Percentiles rank a stretch among this genome's conserved stretches.
Evolutionary conservation across 208 protist species (phyloP).

Genomic region (Blastocrithidia nonstop): DNA sequence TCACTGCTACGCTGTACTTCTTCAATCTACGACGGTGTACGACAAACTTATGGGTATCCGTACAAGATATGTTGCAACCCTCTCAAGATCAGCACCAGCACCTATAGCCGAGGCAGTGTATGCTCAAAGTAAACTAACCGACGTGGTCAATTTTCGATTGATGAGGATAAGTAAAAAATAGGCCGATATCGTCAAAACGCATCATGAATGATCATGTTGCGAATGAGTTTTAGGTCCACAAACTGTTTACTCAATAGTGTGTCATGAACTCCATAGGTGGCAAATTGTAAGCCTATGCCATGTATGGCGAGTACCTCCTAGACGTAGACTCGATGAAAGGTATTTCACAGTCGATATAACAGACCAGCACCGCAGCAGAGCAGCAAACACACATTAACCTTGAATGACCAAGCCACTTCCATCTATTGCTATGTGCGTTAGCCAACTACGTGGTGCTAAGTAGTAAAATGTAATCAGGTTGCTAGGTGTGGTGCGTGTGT

Average conservation of each 20-base stretch:
- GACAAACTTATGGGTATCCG: slow-evolving; percentile 43
- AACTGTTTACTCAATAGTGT: slow-evolving; percentile 22
- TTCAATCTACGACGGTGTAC: slow-evolving; percentile 35
- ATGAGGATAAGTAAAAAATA: slow-evolving; percentile 70
- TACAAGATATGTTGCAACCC: slow-evolving; percentile 61
- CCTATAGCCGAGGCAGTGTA: slow-evolving; percentile 51
- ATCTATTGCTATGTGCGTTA: background rate
- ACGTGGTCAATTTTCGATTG: slow-evolving; percentile 39
- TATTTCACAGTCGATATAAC: slow-evolving; percentile 14
- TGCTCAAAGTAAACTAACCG: slow-evolving; percentile 58
- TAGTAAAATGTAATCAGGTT: too few species aligned
- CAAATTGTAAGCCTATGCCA: slow-evolving; percentile 64
- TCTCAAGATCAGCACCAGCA: slow-evolving; percentile 46
- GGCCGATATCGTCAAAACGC: slow-evolving; percentile 63
- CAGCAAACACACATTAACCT: slow-evolving; percentile 4
- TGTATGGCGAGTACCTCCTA: slow-evolving; percentile 67
- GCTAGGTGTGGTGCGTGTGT: background rate
- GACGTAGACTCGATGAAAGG: slow-evolving; percentile 22
- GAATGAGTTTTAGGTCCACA: slow-evolving; percentile 48
- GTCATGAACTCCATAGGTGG: slow-evolving; percentile 50
- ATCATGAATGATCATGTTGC: slow-evolving; percentile 67
- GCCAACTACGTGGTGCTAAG: too few species aligned
- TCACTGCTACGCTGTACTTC: too few species aligned
- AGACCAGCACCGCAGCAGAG: slow-evolving; percentile 16
- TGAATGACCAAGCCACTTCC: background rate